phyloP scores from a whole-genome alignment of 2,329 filamentous ascomycete genomes.

The Aspergillus spinulosporus region DNA sequence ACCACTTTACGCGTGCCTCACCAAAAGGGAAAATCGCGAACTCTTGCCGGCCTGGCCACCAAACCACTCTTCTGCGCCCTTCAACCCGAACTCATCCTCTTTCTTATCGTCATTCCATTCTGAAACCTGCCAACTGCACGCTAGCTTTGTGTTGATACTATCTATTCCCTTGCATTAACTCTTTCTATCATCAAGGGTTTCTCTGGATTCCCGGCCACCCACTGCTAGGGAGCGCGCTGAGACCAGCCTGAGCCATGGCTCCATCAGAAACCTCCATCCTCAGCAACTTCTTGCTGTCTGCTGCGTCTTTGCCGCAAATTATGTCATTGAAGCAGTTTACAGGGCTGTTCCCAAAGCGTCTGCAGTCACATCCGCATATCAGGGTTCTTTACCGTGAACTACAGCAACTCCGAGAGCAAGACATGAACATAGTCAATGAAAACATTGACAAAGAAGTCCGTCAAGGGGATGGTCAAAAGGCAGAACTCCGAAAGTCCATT shows the following conservation, averaged over 20 bases:
- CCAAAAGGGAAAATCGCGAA: conserved; percentile 20
- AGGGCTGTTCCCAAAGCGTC: conserved; percentile 69
- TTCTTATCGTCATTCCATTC: background rate
- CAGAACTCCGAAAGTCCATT: conserved; percentile 38
- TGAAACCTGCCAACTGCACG: too few relatives aligned
- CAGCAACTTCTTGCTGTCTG: conserved; percentile 73
- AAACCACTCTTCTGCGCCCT: background rate
- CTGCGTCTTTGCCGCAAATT: conserved; percentile 71
- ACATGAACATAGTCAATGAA: conserved; percentile 66
- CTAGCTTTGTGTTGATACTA: background rate
- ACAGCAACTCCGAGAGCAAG: conserved; percentile 68
- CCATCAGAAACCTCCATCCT: conserved; percentile 75
- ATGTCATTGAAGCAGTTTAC: conserved; percentile 74
- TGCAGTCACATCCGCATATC: conserved; percentile 67
- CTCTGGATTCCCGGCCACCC: conserved; percentile 2
- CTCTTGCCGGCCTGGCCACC: background rate
- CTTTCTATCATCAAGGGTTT: background rate
- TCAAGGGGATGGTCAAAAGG: conserved; percentile 39
- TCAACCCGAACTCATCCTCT: background rate
- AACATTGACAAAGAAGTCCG: conserved; percentile 48
- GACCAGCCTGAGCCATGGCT: conserved; percentile 55
- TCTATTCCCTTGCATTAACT: background rate
- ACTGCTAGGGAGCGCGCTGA: background rate
- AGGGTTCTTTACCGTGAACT: conserved; percentile 75
- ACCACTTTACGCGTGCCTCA: conserved; percentile 17